Evolutionary conservation across 2,329 filamentous ascomycete species (phyloP).

Genomic region (Aspergillus vadensis): DNA sequence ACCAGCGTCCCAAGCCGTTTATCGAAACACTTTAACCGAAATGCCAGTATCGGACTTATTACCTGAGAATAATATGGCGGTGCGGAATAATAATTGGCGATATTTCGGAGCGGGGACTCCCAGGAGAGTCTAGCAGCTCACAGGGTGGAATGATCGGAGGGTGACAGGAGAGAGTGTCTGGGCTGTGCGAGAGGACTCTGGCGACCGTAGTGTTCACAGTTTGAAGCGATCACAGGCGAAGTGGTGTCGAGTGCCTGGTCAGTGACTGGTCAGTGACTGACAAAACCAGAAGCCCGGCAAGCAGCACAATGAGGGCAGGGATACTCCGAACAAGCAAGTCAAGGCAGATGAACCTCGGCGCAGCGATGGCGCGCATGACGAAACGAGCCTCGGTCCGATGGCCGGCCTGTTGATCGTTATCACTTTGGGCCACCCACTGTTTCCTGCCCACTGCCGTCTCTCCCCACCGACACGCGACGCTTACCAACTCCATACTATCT

Average conservation of each 20-base stretch:
- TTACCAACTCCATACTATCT: neutral
- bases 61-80: neutral
- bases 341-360: conserved; percentile 34
- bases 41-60: neutral
- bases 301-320: conserved; percentile 5
- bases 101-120: neutral
- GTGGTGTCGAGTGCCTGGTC: neutral
- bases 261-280: neutral
- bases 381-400: conserved; percentile 38
- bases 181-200: neutral
- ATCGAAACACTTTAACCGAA: neutral
- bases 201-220: neutral
- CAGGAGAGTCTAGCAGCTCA: conserved; percentile 1
- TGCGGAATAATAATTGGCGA: conserved; percentile 2
- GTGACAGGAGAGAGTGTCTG: neutral
- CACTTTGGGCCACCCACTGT: conserved; percentile 11
- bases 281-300: neutral
- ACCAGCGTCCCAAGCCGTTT: neutral
- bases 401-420: conserved; percentile 17
- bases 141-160: neutral
- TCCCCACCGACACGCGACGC: conserved; percentile 16
- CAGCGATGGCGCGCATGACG: conserved; percentile 25
- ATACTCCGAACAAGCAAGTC: conserved; percentile 3
- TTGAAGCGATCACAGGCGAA: neutral
- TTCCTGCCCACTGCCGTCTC: conserved; percentile 18